Evolutionary conservation across 202 grass and related monocot genomes (phyloP).

Genomic region (Cymbopogon flexuosus): DNA sequence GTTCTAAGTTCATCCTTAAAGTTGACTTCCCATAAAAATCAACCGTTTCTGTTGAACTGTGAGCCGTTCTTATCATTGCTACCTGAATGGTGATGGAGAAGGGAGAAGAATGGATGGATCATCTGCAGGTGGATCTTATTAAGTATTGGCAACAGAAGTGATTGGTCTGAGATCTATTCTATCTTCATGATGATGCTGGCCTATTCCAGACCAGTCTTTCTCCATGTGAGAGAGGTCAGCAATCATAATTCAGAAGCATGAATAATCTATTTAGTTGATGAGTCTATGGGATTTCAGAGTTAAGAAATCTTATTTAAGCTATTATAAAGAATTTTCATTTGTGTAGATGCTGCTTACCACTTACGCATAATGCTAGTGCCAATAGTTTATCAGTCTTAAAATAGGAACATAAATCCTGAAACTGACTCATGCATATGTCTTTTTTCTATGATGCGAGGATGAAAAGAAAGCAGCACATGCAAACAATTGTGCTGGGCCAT

Average conservation of each 20-base stretch:
- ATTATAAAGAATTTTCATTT: background rate
- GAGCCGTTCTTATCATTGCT: slow-evolving; percentile 25
- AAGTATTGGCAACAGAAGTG: slow-evolving; percentile 5
- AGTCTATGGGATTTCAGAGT: background rate
- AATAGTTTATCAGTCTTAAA: slow-evolving; percentile 24
- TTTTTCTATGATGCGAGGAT: background rate
- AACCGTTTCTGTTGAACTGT: slow-evolving; percentile 3
- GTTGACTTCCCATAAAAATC: slow-evolving; percentile 7
- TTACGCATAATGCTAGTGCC: background rate
- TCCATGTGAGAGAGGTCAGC: background rate
- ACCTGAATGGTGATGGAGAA: slow-evolving; percentile 13
- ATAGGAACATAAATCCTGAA: slow-evolving; percentile 23
- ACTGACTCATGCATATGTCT: background rate
- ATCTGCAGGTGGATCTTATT: slow-evolving; percentile 18
- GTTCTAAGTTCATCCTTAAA: slow-evolving; percentile 1
- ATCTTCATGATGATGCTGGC: slow-evolving; percentile 29
- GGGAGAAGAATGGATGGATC: slow-evolving; percentile 24
- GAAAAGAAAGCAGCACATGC: slow-evolving; percentile 4
- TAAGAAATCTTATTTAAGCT: slow-evolving; percentile 14
- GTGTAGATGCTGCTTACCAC: background rate
- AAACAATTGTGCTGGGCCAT: background rate
- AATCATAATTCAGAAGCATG: background rate
- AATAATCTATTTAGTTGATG: slow-evolving; percentile 16
- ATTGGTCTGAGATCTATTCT: slow-evolving; percentile 14
- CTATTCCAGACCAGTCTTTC: slow-evolving; percentile 19